Evolutionary conservation across 176 grass and related monocot genomes (phyloP).

Genomic region (Echinochloa phyllopogon): DNA sequence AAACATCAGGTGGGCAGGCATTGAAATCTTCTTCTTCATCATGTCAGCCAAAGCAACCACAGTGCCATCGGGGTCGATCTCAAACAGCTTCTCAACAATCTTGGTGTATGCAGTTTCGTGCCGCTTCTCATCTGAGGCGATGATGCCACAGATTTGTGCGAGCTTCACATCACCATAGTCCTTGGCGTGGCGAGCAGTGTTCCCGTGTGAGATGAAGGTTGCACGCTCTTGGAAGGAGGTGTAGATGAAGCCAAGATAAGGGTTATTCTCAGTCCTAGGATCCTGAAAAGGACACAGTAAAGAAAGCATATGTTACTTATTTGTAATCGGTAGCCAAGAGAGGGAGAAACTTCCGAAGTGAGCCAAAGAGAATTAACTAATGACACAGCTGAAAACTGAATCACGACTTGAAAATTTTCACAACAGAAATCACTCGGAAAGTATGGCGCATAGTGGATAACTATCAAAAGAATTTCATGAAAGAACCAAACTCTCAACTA

Average conservation of each 20-base stretch:
- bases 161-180: constrained; percentile 86
- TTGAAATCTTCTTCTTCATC: constrained; percentile 98
- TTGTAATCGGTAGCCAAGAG: background rate
- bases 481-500: background rate
- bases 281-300: constrained; percentile 60
- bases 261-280: constrained; percentile 97
- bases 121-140: constrained; percentile 91
- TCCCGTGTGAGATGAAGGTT: constrained; percentile 95
- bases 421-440: background rate
- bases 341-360: background rate
- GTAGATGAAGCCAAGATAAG: constrained; percentile 96
- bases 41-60: constrained; percentile 84
- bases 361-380: background rate
- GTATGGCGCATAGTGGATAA: background rate
- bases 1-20: constrained; percentile 98
- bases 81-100: constrained; percentile 95
- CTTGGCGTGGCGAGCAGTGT: constrained; percentile 91
- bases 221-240: constrained; percentile 97
- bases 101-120: constrained; percentile 97
- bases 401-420: background rate
- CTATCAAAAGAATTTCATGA: background rate
- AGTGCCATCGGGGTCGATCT: constrained; percentile 80
- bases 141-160: constrained; percentile 90
- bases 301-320: background rate
- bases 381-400: constrained; percentile 1